Evolutionary conservation across 2,329 filamentous ascomycete genomes (phyloP), one percentile per base, ranked within the genome.

Genomic region (Penicillium thymicola): DNA sequence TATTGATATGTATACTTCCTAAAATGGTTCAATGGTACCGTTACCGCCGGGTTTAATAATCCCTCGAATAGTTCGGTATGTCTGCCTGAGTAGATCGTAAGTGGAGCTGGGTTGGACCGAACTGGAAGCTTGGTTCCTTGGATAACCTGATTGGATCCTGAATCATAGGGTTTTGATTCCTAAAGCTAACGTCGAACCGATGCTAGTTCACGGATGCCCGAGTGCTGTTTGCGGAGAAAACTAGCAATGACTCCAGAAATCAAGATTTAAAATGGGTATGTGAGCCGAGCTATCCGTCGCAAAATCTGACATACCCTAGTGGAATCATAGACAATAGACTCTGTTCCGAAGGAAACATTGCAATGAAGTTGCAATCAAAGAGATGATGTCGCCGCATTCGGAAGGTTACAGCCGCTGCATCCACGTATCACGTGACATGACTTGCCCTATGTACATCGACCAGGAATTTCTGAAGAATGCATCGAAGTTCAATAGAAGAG

Each of bases 371-470:
- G 56, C 57, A 64, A 28, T 54, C 21, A 11, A 42, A 49, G 27
- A 27, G 16, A 32, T 13, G 23, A 32, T 42, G 36, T 57, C 50
- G 59, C 60, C 51, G 63, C 25, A 55, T 65, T 65, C 59, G 57
- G 63, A 64, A 64, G 57, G 64, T 66, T 66, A 51, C 64, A 66
- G 46, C 51, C 56, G 53, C 9, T 28, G 18, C 28, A 32, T 47
- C 38, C 27, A 42, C 23, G 1, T 4, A 21, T 64, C 64, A 66
- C 61, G 59, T 66, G 64, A 54, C 3, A 1, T 2, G 9, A 2
- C 10, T 21, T 52, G 49, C 49, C 49, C 49, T 52, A 51, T 11
- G 14, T 34, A 21, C 16, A 6, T 11, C 9, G 14, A 13, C 16
- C 11, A 21, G 4, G 23, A 18, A 18, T 10, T 11, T 16, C 36